Conservation (phyloP, 2,329 filamentous ascomycete genomes). For the Colletotrichum eleusines region DNA sequence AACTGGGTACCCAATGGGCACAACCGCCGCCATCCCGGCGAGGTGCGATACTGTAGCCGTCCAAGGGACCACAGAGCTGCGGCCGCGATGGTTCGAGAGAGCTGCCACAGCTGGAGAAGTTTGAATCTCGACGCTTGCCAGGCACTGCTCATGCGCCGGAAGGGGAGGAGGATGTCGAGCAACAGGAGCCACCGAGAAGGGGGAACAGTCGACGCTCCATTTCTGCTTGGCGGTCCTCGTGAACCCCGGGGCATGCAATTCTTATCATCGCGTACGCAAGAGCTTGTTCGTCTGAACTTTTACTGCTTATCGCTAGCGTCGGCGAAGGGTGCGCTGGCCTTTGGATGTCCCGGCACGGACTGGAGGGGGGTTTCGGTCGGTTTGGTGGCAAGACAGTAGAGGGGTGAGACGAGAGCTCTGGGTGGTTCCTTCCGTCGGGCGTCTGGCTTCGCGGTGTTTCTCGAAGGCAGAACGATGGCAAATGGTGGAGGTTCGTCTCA, state of each 20-base stretch:
- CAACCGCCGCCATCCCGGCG: constrained; percentile 6
- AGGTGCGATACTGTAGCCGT: not conserved
- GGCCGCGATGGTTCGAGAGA: not conserved
- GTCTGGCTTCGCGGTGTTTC: constrained; percentile 8
- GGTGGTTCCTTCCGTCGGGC: not conserved
- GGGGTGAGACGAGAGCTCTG: not conserved
- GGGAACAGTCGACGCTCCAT: not conserved
- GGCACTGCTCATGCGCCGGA: constrained; percentile 14
- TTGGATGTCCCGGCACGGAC: constrained; percentile 34
- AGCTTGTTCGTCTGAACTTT: constrained; percentile 34
- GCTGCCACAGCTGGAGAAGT: constrained; percentile 2
- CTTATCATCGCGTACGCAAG: constrained; percentile 23
- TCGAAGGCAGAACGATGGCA: constrained; percentile 8
- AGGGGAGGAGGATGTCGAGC: not conserved
- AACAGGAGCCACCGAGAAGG: not conserved
- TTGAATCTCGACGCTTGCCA: constrained; percentile 4
- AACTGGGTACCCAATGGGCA: constrained; percentile 14
- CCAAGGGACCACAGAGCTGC: not conserved
- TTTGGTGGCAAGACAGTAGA: not conserved
- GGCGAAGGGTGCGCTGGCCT: constrained; percentile 37
- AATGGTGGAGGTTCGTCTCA: constrained; percentile 28
- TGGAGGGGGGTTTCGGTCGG: constrained; percentile 5
- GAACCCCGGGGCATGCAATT: constrained; percentile 2
- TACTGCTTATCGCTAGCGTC: constrained; percentile 35
- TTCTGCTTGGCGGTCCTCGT: not conserved